Conservation (phyloP, 352 stramenopile genomes). For the Phytophthora sojae region DNA sequence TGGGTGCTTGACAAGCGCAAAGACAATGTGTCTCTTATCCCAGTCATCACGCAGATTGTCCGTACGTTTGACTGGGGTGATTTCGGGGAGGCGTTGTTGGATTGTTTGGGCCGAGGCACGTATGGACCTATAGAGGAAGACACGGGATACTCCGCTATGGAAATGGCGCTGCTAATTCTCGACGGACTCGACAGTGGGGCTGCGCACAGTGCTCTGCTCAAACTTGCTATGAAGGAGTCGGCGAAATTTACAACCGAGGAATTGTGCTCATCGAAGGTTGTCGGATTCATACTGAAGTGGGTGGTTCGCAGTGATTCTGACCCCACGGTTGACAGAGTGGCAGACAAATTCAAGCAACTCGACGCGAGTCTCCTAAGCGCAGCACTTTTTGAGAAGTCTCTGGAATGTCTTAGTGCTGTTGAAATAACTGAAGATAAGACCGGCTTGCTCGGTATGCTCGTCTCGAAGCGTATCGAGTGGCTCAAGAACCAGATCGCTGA, state of each 20-base stretch:
- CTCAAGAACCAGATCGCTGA: constrained; percentile 2
- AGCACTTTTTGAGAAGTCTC: constrained; percentile 1
- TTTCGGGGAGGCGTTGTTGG: not conserved
- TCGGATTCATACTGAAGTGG: constrained; percentile 12
- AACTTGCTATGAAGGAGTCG: not conserved
- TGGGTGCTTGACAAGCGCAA: not conserved
- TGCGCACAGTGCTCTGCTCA: not conserved
- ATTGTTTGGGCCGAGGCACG: not conserved
- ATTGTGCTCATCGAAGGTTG: not conserved
- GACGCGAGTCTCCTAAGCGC: constrained; percentile 1
- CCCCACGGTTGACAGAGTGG: not conserved
- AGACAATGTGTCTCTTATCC: not conserved
- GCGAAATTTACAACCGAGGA: not conserved
- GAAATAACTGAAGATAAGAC: not conserved
- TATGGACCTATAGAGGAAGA: not conserved
- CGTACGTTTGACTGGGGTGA: not conserved
- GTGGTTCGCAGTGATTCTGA: not conserved
- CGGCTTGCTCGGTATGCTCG: not conserved
- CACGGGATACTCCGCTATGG: not conserved
- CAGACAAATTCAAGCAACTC: not conserved
- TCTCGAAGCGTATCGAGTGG: constrained; percentile 11
- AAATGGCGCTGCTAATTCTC: constrained; percentile 8
- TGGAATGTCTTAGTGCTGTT: not conserved
- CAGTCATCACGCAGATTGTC: not conserved
- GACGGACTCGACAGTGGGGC: not conserved